Base-by-base conservation (phyloP, 176 grass and related monocot species). In the Puccinellia tenuiflora region DNA sequence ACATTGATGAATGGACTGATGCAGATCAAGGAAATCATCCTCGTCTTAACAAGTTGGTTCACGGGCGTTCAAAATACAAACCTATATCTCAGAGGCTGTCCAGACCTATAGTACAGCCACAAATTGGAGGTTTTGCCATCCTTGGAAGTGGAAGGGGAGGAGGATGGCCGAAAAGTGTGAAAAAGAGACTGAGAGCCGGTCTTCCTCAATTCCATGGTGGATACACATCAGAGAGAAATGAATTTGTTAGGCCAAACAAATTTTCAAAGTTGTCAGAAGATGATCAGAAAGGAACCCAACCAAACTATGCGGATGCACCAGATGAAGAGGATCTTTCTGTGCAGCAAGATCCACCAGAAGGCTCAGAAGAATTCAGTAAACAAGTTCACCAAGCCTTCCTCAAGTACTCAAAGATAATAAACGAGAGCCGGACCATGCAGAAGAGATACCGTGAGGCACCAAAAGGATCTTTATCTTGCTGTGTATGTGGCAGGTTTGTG, bases 401-500 rank as follows among this genome's bases (percentile, higher is more conserved):
- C 82, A 91, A 90, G 83, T 98, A 83, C 56, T 40, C 89, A 25
- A 93, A 88, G 85, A 61, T 85, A 18, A 54, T 98, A 81, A 93
- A 95, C 66, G 91, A 86, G 87, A 93, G 62, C 80, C 56, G 48
- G n/a, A 45, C 30, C 42, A 55, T 34, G 74, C 83, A 93, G 82
- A 98, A 93, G 77, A 93, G 80, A 81, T 93, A 85, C 46, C 87
- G 53, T 53, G 84, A 92, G 77, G 90, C 86, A 35, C 26, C 79
- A 81, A 88, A 82, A 86, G 91, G 90, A 52, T 77, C 76, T 84
- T 79, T 97, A 43, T 61, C 79, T 70, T 98, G 96, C 81, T 90
- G 53, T 85, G 85, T 91, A 33, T 98, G 96, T 91, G 54, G 92
- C 88, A 98, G 96, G 96, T 98, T 92, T 95, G 95, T 98, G 51